Evolutionary conservation across 139 green algal genomes (phyloP).

Genomic region (Chlamydomonas sp.): DNA sequence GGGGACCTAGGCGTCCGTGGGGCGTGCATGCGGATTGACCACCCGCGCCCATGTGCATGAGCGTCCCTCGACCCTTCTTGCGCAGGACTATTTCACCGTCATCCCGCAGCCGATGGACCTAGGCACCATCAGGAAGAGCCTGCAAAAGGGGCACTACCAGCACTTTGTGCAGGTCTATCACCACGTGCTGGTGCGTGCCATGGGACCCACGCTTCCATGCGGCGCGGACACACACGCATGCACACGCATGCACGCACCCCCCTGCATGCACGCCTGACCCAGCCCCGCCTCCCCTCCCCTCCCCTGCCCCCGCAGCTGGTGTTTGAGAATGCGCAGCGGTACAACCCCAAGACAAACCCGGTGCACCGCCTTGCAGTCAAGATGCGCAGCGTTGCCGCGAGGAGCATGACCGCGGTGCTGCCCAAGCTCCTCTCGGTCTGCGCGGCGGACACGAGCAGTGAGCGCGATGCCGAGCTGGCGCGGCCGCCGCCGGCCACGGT

Average conservation of each 20-base stretch:
- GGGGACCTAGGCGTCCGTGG: neutral
- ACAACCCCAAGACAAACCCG: constrained; percentile 5
- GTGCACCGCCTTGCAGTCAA: neutral
- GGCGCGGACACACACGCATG: neutral
- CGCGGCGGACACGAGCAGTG: no score
- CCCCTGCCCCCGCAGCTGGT: constrained; percentile 1
- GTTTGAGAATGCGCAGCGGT: constrained; percentile 5
- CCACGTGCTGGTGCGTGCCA: constrained; percentile 1
- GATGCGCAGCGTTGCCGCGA: no score
- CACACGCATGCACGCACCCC: neutral
- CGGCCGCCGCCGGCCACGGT: no score
- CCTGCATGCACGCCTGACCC: neutral
- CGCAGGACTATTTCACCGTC: constrained; percentile 7
- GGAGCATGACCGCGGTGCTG: no score
- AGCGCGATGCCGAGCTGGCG: no score
- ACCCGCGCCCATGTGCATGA: neutral
- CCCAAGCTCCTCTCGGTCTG: no score
- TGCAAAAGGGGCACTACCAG: neutral
- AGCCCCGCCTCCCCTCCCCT: neutral
- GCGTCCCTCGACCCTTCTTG: neutral
- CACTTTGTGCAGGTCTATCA: neutral
- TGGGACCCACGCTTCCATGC: neutral
- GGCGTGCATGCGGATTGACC: neutral
- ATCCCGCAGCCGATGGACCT: constrained; percentile 12
- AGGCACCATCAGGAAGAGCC: neutral